phyloP scores from a whole-genome alignment of 2,329 filamentous ascomycete genomes.

The Fusarium camptoceras region DNA sequence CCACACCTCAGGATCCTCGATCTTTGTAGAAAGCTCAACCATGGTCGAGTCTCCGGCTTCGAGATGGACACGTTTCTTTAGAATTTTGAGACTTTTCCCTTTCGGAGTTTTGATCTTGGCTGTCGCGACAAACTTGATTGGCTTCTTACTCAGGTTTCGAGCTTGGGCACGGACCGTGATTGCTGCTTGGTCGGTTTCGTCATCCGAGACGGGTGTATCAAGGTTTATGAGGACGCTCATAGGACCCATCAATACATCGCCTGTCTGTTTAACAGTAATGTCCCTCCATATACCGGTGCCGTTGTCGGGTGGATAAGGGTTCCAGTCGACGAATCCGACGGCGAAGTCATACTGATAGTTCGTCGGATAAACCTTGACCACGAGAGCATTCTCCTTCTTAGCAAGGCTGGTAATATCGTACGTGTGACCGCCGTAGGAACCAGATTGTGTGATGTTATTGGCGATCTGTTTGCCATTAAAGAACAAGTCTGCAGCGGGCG shows the following conservation, averaged over 20 bases:
- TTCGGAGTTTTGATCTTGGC: neutral
- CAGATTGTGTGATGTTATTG: neutral
- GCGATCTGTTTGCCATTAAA: constrained; percentile 1
- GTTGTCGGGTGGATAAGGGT: neutral
- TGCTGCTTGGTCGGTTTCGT: neutral
- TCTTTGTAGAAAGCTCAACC: neutral
- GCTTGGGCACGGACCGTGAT: neutral
- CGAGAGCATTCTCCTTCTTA: neutral
- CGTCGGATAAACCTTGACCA: neutral
- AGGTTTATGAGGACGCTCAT: neutral
- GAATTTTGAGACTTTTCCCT: neutral
- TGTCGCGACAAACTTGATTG: neutral
- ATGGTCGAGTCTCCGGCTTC: neutral
- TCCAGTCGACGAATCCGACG: neutral
- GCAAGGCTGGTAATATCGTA: neutral
- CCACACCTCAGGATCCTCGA: neutral
- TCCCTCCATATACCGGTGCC: neutral
- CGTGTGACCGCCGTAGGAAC: neutral
- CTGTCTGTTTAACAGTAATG: neutral
- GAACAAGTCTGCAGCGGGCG: neutral
- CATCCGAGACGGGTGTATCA: neutral
- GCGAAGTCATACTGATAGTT: neutral
- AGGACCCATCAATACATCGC: neutral
- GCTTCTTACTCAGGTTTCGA: neutral
- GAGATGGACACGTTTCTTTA: neutral